Evolutionary conservation across 805 yeast species (phyloP), one percentile per base, ranked within the genome.

Genomic region (Teunomyces lycoperdinae): DNA sequence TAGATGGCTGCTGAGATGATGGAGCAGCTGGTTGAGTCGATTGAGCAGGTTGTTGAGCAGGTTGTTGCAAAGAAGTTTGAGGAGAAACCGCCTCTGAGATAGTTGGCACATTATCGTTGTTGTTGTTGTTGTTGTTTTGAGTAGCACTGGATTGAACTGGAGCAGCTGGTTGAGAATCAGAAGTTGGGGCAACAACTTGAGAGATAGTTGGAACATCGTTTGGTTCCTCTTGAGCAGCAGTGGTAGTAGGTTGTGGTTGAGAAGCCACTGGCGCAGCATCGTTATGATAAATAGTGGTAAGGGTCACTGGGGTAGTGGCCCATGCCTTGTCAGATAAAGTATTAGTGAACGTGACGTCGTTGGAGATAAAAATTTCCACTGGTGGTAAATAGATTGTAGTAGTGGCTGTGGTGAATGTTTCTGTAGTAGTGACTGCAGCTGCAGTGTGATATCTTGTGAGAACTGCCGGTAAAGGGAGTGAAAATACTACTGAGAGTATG

Each of bases 391-490:
- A 67, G 14, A 75, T 64, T 10, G 82, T 77, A 20, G 77, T 69
- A 26, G 79, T 75, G 36, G 78, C 80, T 0, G 80, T 76, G 29
- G 71, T 67, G 38, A 64, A 60, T 13, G 73, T 66, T 16, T 61
- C 52, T 4, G 74, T 70, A 13, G 74, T 67, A 3, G 82, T 78
- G 32, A 79, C 78, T 3, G 84, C 73, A 7, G 63, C 68, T 13
- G 86, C 85, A 14, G 85, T 80, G 57, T 79, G 83, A 33, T 66
- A 64, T 59, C 84, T 70, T 14, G 86, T 81, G 47, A 81, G 67
- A 24, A 78, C 49, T 42, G 64, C 63, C 45, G 74, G 73, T 13
- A 73, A 43, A 2, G 77, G 77, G 11, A 65, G 60, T 14, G 74
- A 71, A 5, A 52, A 24, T 5, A 60, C 57, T 16, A 58, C 48